Evolutionary conservation across 306 rosid genomes (phyloP).

Genomic region (Rosa persica): DNA sequence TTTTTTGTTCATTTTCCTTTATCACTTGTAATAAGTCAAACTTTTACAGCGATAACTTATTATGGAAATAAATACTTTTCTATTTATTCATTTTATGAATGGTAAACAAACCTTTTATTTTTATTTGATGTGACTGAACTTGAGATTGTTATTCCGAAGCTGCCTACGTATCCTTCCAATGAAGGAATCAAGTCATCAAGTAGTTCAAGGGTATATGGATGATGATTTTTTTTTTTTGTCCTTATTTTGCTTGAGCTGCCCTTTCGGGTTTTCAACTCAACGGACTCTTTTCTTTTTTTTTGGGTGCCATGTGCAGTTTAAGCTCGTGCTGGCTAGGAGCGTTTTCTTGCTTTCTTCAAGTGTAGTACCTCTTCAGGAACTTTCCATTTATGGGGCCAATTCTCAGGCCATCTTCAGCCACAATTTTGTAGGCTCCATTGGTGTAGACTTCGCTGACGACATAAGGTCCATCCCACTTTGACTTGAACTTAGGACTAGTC

Average conservation of each 20-base stretch:
- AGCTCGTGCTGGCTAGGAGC: neutral
- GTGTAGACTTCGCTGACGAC: neutral
- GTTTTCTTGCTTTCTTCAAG: neutral
- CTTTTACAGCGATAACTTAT: neutral
- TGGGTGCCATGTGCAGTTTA: neutral
- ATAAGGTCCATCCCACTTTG: neutral
- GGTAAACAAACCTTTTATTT: neutral
- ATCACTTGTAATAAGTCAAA: too few species aligned
- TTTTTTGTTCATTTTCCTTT: too few species aligned
- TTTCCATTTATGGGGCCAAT: neutral
- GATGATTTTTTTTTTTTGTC: neutral
- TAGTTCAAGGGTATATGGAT: neutral
- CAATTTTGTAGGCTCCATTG: neutral
- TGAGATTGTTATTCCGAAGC: neutral
- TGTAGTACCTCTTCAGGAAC: neutral
- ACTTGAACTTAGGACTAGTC: neutral
- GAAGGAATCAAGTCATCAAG: neutral
- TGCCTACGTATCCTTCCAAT: neutral
- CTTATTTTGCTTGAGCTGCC: neutral
- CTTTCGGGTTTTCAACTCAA: neutral
- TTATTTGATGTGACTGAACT: neutral
- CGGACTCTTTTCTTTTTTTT: neutral
- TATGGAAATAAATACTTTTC: too few species aligned
- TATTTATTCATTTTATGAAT: too few species aligned
- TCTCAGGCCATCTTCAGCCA: neutral